These are phyloP conservation scores for Solanum hybrid DNA, from an alignment of 305 asterid genomes.

Conservation along the genomic window DNA sequence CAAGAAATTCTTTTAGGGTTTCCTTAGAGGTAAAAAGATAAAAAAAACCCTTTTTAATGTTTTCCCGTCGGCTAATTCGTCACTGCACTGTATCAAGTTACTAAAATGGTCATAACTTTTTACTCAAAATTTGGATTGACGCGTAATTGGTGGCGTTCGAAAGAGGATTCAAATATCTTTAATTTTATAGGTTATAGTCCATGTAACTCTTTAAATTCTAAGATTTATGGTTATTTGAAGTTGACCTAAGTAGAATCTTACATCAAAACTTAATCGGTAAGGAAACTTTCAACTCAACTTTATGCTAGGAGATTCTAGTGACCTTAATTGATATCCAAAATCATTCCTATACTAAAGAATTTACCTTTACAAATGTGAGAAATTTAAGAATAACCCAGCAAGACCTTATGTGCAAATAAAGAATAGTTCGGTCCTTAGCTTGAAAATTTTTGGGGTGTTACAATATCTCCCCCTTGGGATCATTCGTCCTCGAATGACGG, in stretches of 20 bases:
- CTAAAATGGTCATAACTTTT: not conserved
- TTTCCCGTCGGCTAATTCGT: not conserved
- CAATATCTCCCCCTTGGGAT: not conserved
- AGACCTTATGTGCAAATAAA: not conserved
- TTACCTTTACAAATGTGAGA: not conserved
- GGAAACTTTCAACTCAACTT: not conserved
- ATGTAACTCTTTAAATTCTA: too few relatives aligned
- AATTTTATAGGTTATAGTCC: not conserved
- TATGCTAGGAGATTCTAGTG: not conserved
- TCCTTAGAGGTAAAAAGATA: not conserved
- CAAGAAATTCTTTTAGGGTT: not conserved
- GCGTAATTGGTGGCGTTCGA: not conserved
- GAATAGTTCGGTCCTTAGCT: not conserved
- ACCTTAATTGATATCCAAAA: not conserved
- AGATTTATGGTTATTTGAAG: not conserved
- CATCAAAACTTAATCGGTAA: not conserved
- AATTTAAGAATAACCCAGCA: not conserved
- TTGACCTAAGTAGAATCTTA: not conserved
- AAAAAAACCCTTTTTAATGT: not conserved
- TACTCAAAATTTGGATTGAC: not conserved
- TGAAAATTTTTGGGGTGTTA: not conserved
- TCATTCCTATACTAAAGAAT: not conserved
- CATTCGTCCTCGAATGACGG: not conserved
- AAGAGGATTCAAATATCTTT: not conserved
- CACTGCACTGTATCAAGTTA: not conserved